Base-by-base conservation (phyloP, 139 green algal species). In the Chlorella vulgaris region DNA sequence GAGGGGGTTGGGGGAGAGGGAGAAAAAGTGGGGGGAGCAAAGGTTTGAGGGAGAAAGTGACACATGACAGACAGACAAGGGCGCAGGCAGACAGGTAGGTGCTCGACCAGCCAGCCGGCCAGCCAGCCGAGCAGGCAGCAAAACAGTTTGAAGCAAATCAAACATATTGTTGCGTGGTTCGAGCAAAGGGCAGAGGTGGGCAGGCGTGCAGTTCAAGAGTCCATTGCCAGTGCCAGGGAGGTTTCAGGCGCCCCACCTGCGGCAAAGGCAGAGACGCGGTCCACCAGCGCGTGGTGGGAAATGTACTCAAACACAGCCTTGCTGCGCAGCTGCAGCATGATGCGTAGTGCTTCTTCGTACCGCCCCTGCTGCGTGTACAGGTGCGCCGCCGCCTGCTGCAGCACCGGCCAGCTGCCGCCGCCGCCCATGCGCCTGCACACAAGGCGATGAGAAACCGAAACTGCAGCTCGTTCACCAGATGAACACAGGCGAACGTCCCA, bases 311-410 rank as follows among this genome's bases (percentile, higher is more conserved):
- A 94, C 33, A 91, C 89, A 0, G 68, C 55, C 0, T 69, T 71
- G 53, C 19, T 60, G 74, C 75, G 76, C 58, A 78, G 29, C 43
- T 69, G 70, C 7, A 86, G 39, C 80, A 69, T 29, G 19, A 79
- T 33, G 35, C 42, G 24, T 10, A 79, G 73, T 53, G 73, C 73
- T 24, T 79, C 73, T 53, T 79, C 73, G 26, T 79, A 36, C 73
- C 73, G 61, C 33, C 82, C 77, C 26, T 66, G 78, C 60, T 66
- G 81, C 53, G 92, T 84, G 85, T 98, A 97, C 78, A 98, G 88
- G 82, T 92, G 87, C 10, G 92, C 93, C 43, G 97, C 86, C 33
- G 90, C 89, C 71, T 94, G 87, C 86, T 91, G 88, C 76, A 97
- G 84, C 50, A 74, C 74, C 4, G 80, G 79, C 26, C 61, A 89